These are phyloP conservation scores for Microdochium paspali DNA, from an alignment of 2,329 filamentous ascomycete genomes.

Conservation along the genomic window DNA sequence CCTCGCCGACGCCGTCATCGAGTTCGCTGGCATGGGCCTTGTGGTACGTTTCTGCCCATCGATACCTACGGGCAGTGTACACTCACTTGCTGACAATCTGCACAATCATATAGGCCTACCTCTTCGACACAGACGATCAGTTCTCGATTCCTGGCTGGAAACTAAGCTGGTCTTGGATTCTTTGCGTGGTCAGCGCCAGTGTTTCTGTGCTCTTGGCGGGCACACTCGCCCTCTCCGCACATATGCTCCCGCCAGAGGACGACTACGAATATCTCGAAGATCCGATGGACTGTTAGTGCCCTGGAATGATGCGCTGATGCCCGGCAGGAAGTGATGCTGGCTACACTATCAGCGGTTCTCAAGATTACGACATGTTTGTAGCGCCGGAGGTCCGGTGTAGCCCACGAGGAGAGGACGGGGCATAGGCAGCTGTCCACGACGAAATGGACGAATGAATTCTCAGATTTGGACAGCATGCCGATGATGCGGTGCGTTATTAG, in stretches of 20 bases:
- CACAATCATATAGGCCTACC: slow-evolving; percentile 77
- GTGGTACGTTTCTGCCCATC: slow-evolving; percentile 65
- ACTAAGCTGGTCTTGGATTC: slow-evolving; percentile 69
- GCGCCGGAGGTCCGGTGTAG: too few relatives aligned
- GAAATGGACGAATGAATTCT: too few relatives aligned
- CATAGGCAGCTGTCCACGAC: too few relatives aligned
- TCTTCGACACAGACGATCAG: slow-evolving; percentile 73
- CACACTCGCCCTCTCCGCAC: slow-evolving; percentile 57
- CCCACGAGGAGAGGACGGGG: too few relatives aligned
- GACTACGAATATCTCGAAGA: slow-evolving; percentile 67
- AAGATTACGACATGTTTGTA: too few relatives aligned
- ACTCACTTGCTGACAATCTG: too few relatives aligned
- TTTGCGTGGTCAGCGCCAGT: slow-evolving; percentile 49
- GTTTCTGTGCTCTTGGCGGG: slow-evolving; percentile 43
- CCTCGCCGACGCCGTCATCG: slow-evolving; percentile 52
- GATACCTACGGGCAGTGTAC: too few relatives aligned
- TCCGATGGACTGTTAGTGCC: slow-evolving; percentile 38
- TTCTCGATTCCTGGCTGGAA: slow-evolving; percentile 75
- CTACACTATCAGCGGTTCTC: not conserved
- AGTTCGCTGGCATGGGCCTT: slow-evolving; percentile 70
- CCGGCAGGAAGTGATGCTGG: not conserved
- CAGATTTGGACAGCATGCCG: too few relatives aligned
- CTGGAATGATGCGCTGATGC: too few relatives aligned
- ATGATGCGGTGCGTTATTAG: too few relatives aligned
- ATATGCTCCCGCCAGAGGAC: slow-evolving; percentile 66